Conservation (phyloP, 2,329 filamentous ascomycete genomes). For the Alternaria conjuncta region DNA sequence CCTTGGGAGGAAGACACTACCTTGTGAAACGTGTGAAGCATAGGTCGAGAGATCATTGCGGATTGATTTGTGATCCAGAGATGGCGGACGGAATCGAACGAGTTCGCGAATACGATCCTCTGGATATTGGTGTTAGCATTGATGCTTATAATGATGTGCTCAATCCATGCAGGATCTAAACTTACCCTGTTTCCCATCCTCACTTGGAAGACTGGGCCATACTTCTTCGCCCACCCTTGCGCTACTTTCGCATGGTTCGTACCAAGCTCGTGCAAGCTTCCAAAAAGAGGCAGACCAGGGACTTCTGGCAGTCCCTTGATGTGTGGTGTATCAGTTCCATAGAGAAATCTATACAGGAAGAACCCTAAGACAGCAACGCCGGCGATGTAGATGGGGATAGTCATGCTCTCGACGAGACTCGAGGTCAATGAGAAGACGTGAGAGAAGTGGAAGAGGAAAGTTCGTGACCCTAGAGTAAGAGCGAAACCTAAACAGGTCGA, state of each 20-base stretch:
- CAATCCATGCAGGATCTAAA: background rate
- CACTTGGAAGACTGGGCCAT: slow-evolving; percentile 59
- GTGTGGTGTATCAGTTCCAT: slow-evolving; percentile 56
- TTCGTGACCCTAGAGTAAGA: background rate
- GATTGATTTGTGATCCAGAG: slow-evolving; percentile 83
- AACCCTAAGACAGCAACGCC: slow-evolving; percentile 51
- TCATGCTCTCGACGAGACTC: slow-evolving; percentile 32
- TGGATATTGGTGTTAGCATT: slow-evolving; percentile 34
- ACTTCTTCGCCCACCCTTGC: slow-evolving; percentile 55
- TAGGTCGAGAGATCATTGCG: slow-evolving; percentile 77
- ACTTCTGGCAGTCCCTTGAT: slow-evolving; percentile 58
- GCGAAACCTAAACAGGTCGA: background rate
- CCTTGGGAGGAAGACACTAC: slow-evolving; percentile 79
- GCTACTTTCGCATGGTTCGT: slow-evolving; percentile 56
- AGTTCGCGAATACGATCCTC: slow-evolving; percentile 79
- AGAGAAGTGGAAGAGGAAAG: background rate
- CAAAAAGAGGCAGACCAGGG: slow-evolving; percentile 56
- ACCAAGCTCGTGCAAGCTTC: slow-evolving; percentile 56
- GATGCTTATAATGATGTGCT: background rate
- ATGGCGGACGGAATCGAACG: slow-evolving; percentile 74
- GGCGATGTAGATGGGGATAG: slow-evolving; percentile 51
- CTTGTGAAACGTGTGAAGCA: slow-evolving; percentile 80
- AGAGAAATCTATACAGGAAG: slow-evolving; percentile 51
- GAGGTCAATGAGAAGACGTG: background rate
- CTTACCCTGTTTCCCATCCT: slow-evolving; percentile 69